Evolutionary conservation across 116 monocot species (phyloP).

Genomic region (Zostera marina): DNA sequence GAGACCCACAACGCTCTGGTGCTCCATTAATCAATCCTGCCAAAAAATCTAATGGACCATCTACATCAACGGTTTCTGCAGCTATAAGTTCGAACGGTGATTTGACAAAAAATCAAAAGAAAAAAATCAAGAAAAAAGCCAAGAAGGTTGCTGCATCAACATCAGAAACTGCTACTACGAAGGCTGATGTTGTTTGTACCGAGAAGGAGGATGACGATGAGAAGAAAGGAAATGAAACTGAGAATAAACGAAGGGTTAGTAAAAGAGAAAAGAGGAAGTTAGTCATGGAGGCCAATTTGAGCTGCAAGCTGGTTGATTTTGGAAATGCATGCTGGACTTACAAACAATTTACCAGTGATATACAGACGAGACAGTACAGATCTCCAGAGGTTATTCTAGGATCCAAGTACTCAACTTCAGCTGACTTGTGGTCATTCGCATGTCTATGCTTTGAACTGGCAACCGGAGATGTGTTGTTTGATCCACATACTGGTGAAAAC

Average conservation of each 20-base stretch:
- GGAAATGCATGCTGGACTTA: slow-evolving; percentile 99
- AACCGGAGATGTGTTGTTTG: slow-evolving; percentile 93
- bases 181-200: slow-evolving; percentile 12
- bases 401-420: slow-evolving; percentile 90
- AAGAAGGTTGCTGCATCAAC: slow-evolving; percentile 40
- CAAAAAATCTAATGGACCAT: slow-evolving; percentile 22
- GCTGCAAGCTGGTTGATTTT: slow-evolving; percentile 94
- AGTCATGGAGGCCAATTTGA: slow-evolving; percentile 58
- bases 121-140: slow-evolving; percentile 69
- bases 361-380: slow-evolving; percentile 94
- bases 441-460: slow-evolving; percentile 96
- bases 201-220: slow-evolving; percentile 15
- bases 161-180: slow-evolving; percentile 11
- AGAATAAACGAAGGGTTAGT: slow-evolving; percentile 39
- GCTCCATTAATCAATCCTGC: slow-evolving; percentile 27
- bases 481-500: slow-evolving; percentile 94
- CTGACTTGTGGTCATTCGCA: slow-evolving; percentile 97
- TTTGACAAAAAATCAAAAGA: slow-evolving; percentile 82
- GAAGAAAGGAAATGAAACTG: slow-evolving; percentile 1
- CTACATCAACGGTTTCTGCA: slow-evolving; percentile 1
- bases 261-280: slow-evolving; percentile 50
- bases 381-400: slow-evolving; percentile 94
- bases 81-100: slow-evolving; percentile 34
- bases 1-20: slow-evolving; percentile 34
- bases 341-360: slow-evolving; percentile 97